Evolutionary conservation across 148 eudicot genomes (phyloP).

Genomic region (Gaultheria prostrata): DNA sequence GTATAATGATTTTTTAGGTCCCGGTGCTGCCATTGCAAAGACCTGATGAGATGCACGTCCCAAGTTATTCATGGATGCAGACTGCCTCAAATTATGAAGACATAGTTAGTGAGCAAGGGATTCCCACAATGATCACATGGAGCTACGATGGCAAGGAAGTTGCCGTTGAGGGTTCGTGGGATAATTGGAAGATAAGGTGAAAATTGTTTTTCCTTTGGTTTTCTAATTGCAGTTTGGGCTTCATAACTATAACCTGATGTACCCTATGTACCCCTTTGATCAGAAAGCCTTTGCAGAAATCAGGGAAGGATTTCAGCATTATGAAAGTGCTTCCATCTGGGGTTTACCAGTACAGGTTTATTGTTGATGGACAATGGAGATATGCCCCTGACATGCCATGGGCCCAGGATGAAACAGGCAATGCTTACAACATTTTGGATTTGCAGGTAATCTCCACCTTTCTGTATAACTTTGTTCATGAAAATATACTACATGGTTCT

Average conservation of each 20-base stretch:
- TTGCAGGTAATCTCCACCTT: slow-evolving; percentile 14
- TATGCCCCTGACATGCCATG: slow-evolving; percentile 59
- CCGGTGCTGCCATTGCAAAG: slow-evolving; percentile 53
- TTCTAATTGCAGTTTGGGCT: background rate
- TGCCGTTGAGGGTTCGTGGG: slow-evolving; percentile 68
- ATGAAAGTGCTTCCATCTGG: slow-evolving; percentile 68
- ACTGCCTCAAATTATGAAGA: slow-evolving; percentile 30
- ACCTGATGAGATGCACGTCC: slow-evolving; percentile 43
- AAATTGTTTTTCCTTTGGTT: background rate
- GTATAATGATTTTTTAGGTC: slow-evolving; percentile 25
- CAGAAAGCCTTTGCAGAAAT: slow-evolving; percentile 55
- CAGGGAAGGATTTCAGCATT: slow-evolving; percentile 56
- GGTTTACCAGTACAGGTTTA: slow-evolving; percentile 60
- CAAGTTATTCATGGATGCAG: slow-evolving; percentile 37
- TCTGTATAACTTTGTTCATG: background rate
- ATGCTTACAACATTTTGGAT: slow-evolving; percentile 19
- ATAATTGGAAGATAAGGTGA: slow-evolving; percentile 62
- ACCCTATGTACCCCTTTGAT: slow-evolving; percentile 5
- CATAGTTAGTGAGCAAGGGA: slow-evolving; percentile 36
- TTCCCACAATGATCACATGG: slow-evolving; percentile 66
- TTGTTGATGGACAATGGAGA: slow-evolving; percentile 54
- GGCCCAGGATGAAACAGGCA: slow-evolving; percentile 50
- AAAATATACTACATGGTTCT: background rate
- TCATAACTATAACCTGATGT: background rate
- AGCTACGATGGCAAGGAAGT: slow-evolving; percentile 46